Evolutionary conservation across 2,329 filamentous ascomycete genomes (phyloP).

Genomic region (Cryphonectria radicalis): DNA sequence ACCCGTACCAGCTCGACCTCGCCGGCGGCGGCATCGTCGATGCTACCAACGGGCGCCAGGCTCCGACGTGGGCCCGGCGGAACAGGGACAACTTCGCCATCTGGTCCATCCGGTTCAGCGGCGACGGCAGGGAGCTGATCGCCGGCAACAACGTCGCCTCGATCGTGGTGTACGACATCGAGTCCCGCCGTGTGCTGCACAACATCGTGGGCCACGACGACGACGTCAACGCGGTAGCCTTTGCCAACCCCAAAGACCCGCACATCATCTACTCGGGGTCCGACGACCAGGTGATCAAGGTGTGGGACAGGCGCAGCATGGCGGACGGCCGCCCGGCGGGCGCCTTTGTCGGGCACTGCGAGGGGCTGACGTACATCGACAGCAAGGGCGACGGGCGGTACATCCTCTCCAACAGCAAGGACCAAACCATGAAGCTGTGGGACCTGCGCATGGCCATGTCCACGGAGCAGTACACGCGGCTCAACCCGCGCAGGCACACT

Average conservation of each 20-base stretch:
- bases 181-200: slow-evolving; percentile 75
- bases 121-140: slow-evolving; percentile 87
- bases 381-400: slow-evolving; percentile 76
- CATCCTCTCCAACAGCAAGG: slow-evolving; percentile 91
- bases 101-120: slow-evolving; percentile 91
- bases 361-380: slow-evolving; percentile 71
- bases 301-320: slow-evolving; percentile 95
- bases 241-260: slow-evolving; percentile 84
- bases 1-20: slow-evolving; percentile 81
- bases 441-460: slow-evolving; percentile 89
- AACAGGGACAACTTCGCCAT: slow-evolving; percentile 61
- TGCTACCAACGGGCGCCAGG: slow-evolving; percentile 37
- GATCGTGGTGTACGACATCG: slow-evolving; percentile 91
- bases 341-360: slow-evolving; percentile 68
- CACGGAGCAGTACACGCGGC: slow-evolving; percentile 62
- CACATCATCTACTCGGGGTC: slow-evolving; percentile 96
- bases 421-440: slow-evolving; percentile 98
- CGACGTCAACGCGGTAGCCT: slow-evolving; percentile 96
- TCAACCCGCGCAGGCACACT: slow-evolving; percentile 60
- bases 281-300: slow-evolving; percentile 90
- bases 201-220: slow-evolving; percentile 78
- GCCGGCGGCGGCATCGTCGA: slow-evolving; percentile 45
- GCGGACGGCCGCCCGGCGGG: slow-evolving; percentile 75
- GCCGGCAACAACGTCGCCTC: slow-evolving; percentile 81
- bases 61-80: slow-evolving; percentile 36